Conservation (phyloP, 345 rosid species). For the Syzygium grande region DNA sequence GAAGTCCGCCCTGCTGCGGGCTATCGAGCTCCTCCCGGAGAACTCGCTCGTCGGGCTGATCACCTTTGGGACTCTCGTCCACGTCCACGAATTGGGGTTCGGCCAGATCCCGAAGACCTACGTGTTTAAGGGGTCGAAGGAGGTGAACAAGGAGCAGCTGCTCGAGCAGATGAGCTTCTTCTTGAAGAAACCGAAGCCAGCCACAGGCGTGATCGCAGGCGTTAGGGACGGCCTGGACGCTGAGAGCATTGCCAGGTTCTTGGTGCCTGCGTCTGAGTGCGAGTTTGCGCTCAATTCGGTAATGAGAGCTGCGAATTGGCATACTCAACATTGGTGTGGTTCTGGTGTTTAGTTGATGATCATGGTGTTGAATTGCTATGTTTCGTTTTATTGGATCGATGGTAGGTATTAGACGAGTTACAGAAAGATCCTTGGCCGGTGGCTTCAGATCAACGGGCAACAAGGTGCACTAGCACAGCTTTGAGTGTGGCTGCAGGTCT, state of each 20-base stretch:
- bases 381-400: neutral
- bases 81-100: slow-evolving; percentile 86
- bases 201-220: slow-evolving; percentile 84
- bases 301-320: neutral
- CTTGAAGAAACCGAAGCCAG: slow-evolving; percentile 65
- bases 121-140: slow-evolving; percentile 77
- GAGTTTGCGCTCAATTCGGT: slow-evolving; percentile 80
- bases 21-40: slow-evolving; percentile 64
- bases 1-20: slow-evolving; percentile 74
- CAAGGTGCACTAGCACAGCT: slow-evolving; percentile 87
- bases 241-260: slow-evolving; percentile 80
- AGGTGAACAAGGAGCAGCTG: slow-evolving; percentile 66
- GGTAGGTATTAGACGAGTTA: slow-evolving; percentile 79
- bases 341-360: neutral
- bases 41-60: slow-evolving; percentile 70
- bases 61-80: slow-evolving; percentile 68
- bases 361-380: neutral
- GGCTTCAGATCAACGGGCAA: slow-evolving; percentile 64
- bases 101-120: slow-evolving; percentile 61
- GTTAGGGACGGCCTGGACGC: slow-evolving; percentile 81
- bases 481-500: slow-evolving; percentile 77
- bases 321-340: neutral
- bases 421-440: slow-evolving; percentile 79
- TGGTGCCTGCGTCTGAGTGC: slow-evolving; percentile 78
- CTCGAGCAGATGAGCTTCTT: slow-evolving; percentile 81